phyloP scores from a whole-genome alignment of 768 basidiomycete species.

The Pleurotus djamor region DNA sequence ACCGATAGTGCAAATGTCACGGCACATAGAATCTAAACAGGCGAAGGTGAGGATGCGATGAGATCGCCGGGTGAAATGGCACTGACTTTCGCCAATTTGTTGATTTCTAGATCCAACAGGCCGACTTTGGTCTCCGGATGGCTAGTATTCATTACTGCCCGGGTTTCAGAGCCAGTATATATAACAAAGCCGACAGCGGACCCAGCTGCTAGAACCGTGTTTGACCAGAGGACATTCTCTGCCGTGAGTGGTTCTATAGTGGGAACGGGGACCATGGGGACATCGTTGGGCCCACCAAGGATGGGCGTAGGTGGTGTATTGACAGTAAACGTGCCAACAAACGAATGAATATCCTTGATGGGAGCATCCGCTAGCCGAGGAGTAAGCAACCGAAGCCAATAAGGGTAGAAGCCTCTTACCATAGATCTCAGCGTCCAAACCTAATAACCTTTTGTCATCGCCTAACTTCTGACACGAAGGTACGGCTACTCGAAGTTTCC shows the following conservation, averaged over 20 bases:
- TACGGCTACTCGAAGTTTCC: slow-evolving; percentile 94
- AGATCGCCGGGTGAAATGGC: slow-evolving; percentile 23
- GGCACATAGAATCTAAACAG: slow-evolving; percentile 79
- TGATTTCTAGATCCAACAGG: slow-evolving; percentile 90
- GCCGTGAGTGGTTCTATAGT: slow-evolving; percentile 86
- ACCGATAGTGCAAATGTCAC: slow-evolving; percentile 93
- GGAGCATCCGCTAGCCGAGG: slow-evolving; percentile 77
- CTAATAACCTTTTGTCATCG: slow-evolving; percentile 43
- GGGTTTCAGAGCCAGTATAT: slow-evolving; percentile 92
- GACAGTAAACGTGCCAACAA: slow-evolving; percentile 89
- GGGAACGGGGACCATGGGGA: slow-evolving; percentile 40
- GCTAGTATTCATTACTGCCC: slow-evolving; percentile 98
- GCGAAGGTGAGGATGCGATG: background rate
- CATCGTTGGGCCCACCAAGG: slow-evolving; percentile 23
- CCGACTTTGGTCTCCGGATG: slow-evolving; percentile 96
- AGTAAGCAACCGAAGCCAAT: slow-evolving; percentile 14
- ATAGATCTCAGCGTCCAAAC: slow-evolving; percentile 88
- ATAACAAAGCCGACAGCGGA: slow-evolving; percentile 90
- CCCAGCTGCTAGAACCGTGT: slow-evolving; percentile 95
- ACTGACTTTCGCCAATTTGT: slow-evolving; percentile 88
- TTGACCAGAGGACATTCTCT: slow-evolving; percentile 96
- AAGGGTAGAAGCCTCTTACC: slow-evolving; percentile 40
- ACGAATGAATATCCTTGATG: slow-evolving; percentile 94
- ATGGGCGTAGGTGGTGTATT: slow-evolving; percentile 32
- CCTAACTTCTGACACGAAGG: slow-evolving; percentile 75